Evolutionary conservation across 768 basidiomycete genomes (phyloP).

Genomic region (Lactarius indigo): DNA sequence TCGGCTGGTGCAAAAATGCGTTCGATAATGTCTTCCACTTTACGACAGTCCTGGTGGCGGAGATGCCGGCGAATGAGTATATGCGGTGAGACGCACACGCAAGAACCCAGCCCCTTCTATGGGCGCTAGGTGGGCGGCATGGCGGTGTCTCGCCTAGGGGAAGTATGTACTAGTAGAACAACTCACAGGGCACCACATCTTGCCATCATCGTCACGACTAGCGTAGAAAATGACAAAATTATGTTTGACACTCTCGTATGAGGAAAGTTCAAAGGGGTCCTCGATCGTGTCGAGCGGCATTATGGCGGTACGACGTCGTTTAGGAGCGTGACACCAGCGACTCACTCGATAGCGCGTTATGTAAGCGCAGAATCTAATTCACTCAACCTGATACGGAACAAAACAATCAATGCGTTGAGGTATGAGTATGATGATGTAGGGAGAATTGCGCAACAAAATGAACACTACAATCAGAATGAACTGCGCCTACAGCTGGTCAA

Average conservation of each 20-base stretch:
- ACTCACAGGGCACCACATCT: constrained; percentile 70
- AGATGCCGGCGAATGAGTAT: constrained; percentile 13
- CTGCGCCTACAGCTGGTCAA: neutral
- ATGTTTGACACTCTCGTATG: constrained; percentile 43
- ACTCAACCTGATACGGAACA: neutral
- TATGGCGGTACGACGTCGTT: neutral
- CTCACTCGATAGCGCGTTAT: neutral
- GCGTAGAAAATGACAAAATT: constrained; percentile 68
- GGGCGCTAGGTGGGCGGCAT: neutral
- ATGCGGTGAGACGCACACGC: constrained; percentile 17
- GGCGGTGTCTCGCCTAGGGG: constrained; percentile 2
- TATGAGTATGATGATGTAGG: neutral
- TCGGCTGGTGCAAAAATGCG: constrained; percentile 44
- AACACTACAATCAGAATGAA: neutral
- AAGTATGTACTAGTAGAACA: neutral
- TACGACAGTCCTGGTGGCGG: constrained; percentile 55
- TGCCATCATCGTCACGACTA: constrained; percentile 53
- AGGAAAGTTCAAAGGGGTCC: constrained; percentile 39
- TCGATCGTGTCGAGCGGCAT: constrained; percentile 24
- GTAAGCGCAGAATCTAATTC: neutral
- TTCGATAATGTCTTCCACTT: constrained; percentile 53
- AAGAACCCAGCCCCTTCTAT: neutral
- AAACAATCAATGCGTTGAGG: neutral
- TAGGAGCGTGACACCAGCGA: neutral
- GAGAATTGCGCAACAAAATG: neutral